Conservation (phyloP, 1,284 basidiomycete species). For the Rhodotorula sp. region DNA sequence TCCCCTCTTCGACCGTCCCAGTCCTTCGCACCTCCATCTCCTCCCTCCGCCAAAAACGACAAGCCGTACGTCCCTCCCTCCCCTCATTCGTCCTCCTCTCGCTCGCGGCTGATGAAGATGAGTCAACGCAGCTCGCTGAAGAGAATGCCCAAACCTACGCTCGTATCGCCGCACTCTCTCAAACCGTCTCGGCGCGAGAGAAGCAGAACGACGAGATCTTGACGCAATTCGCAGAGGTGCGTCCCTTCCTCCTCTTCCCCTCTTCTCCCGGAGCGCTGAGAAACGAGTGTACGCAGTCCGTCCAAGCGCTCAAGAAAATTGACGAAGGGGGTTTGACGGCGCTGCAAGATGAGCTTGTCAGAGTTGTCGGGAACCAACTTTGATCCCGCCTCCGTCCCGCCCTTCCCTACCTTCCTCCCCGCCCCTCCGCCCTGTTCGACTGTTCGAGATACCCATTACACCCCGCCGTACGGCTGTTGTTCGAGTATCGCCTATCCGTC, state of each 20-base stretch:
- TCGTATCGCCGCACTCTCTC: constrained; percentile 4
- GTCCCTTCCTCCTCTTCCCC: not conserved
- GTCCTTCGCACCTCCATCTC: constrained; percentile 4
- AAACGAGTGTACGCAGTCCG: not conserved
- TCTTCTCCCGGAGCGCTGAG: too few species aligned
- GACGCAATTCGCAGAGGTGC: constrained; percentile 13
- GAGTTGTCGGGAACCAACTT: constrained; percentile 4
- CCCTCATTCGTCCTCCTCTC: not conserved
- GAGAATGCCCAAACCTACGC: constrained; percentile 8
- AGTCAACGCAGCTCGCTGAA: constrained; percentile 9
- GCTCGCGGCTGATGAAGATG: not conserved
- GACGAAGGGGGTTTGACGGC: not conserved
- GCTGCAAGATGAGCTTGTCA: constrained; percentile 18
- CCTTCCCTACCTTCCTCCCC: not conserved
- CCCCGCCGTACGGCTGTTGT: too few species aligned
- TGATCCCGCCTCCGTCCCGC: not conserved
- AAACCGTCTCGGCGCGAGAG: not conserved
- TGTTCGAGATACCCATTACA: too few species aligned
- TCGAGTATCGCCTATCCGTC: too few species aligned
- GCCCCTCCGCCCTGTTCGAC: not conserved
- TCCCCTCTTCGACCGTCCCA: constrained; percentile 24
- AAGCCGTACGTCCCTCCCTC: constrained; percentile 9
- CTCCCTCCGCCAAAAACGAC: constrained; percentile 11
- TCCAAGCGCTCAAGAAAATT: not conserved
- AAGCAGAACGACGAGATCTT: constrained; percentile 24